Percentiles rank a stretch among this genome's conserved stretches.
These are phyloP conservation scores for Arabis alpina DNA, from an alignment of 345 rosid genomes.

Conservation along the genomic window DNA sequence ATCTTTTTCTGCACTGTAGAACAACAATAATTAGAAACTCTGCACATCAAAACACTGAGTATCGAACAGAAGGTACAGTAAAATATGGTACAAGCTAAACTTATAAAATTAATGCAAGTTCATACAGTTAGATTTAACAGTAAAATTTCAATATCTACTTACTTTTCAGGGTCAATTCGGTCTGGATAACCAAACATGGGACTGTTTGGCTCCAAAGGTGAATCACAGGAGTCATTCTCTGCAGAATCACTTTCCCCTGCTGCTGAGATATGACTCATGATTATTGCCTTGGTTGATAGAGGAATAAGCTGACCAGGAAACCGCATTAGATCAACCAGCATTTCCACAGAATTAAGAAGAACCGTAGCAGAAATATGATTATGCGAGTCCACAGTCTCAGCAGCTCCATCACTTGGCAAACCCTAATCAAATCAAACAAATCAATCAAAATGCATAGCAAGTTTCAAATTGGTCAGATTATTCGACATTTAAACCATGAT, in stretches of 20 bases:
- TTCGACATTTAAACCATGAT: conserved; percentile 26
- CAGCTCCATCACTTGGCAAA: conserved; percentile 84
- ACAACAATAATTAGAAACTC: conserved; percentile 32
- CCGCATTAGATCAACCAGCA: conserved; percentile 96
- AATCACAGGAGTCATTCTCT: conserved; percentile 98
- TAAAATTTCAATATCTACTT: conserved; percentile 26
- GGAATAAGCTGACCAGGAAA: conserved; percentile 97
- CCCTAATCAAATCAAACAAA: conserved; percentile 55
- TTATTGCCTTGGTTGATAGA: conserved; percentile 75
- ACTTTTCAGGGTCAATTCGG: conserved; percentile 39
- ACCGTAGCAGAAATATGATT: conserved; percentile 92
- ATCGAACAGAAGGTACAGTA: not conserved
- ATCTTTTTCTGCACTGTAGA: conserved; percentile 83
- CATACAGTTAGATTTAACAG: conserved; percentile 26
- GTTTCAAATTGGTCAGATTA: conserved; percentile 14
- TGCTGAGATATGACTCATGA: conserved; percentile 88
- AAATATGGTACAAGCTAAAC: conserved; percentile 26
- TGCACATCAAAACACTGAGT: conserved; percentile 21
- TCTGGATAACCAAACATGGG: conserved; percentile 54
- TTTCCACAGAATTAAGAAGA: conserved; percentile 79
- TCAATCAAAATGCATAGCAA: conserved; percentile 17
- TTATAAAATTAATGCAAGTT: conserved; percentile 1
- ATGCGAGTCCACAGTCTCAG: conserved; percentile 76
- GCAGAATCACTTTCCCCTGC: conserved; percentile 99
- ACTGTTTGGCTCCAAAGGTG: conserved; percentile 98